phyloP scores from a whole-genome alignment of 257 asterid species.

The Scutellaria galericulata region DNA sequence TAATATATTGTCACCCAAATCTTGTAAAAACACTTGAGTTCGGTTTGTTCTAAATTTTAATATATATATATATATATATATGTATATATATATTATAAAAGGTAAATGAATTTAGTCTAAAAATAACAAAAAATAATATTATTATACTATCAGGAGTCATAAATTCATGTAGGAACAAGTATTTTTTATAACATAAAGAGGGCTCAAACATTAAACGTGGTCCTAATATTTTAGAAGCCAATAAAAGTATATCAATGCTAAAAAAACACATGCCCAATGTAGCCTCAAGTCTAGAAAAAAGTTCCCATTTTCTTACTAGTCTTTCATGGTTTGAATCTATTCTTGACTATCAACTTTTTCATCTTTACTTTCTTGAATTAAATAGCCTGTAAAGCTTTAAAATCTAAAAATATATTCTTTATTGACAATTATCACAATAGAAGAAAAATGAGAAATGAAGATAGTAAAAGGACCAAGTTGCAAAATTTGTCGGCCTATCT shows the following conservation, averaged over 20 bases:
- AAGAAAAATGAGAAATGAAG: conserved; percentile 8
- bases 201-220: conserved; percentile 7
- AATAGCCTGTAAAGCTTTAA: neutral
- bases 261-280: conserved; percentile 18
- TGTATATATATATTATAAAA: no score
- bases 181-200: neutral
- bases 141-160: neutral
- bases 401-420: no score
- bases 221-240: conserved; percentile 21
- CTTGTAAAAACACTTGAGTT: no score
- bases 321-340: conserved; percentile 34
- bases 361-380: neutral
- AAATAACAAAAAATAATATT: neutral
- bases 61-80: no score
- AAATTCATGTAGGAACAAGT: neutral
- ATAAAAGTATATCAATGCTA: conserved; percentile 19
- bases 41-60: no score
- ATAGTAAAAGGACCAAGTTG: conserved; percentile 33
- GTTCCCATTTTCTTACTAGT: conserved; percentile 1
- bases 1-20: no score
- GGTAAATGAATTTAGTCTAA: neutral
- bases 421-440: neutral
- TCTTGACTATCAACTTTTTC: neutral
- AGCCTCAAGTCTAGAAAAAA: conserved; percentile 27
- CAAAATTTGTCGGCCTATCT: conserved; percentile 32